A percentile compares a stretch with the other conserved stretches of the same genome.
Evolutionary conservation across 106 monocot species (phyloP).

Genomic region (Dendrobium nobile): DNA sequence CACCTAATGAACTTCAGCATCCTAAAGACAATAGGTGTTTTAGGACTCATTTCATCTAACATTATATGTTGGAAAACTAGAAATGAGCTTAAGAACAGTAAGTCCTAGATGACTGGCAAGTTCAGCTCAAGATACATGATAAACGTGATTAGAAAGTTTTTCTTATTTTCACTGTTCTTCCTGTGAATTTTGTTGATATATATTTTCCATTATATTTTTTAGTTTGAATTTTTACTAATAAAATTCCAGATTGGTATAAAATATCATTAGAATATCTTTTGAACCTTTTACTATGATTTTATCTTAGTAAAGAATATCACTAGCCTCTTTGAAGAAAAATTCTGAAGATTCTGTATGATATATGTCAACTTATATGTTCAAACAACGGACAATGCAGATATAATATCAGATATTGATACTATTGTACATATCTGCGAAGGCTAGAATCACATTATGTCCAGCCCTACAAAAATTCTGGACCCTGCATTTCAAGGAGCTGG

Average conservation of each 20-base stretch:
- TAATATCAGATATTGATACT: background rate
- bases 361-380: background rate
- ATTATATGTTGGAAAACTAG: background rate
- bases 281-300: background rate
- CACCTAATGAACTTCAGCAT: background rate
- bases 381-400: background rate
- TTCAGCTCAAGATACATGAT: background rate
- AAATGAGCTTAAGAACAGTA: background rate
- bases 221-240: background rate
- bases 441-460: slow-evolving; percentile 27
- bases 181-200: background rate
- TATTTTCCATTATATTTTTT: background rate
- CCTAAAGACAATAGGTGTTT: background rate
- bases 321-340: background rate
- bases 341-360: background rate
- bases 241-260: background rate
- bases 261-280: background rate
- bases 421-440: background rate
- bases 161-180: background rate
- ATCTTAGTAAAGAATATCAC: background rate
- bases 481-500: slow-evolving; percentile 64
- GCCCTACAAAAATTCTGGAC: slow-evolving; percentile 38
- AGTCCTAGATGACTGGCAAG: background rate
- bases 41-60: background rate
- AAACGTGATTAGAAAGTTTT: background rate